phyloP scores from a whole-genome alignment of 108 stramenopile species.

The Asterionellopsis glacialis region DNA sequence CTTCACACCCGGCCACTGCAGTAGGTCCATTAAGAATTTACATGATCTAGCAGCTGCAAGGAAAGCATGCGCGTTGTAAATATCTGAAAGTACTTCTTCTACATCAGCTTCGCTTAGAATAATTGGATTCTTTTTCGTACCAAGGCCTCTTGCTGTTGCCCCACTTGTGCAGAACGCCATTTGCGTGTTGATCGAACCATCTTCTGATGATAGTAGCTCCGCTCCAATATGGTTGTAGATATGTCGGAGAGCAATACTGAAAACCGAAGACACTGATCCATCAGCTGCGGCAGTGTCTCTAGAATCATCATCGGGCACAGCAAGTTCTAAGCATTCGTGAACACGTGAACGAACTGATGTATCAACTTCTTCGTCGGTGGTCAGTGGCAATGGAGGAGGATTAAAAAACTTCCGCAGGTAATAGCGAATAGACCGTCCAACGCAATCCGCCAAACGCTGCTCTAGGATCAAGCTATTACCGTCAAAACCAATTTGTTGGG shows the following conservation, averaged over 20 bases:
- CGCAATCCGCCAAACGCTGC: conserved; percentile 25
- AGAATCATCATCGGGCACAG: conserved; percentile 22
- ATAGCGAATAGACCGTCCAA: conserved; percentile 46
- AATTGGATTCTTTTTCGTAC: conserved; percentile 6
- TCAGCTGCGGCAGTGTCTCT: conserved; percentile 35
- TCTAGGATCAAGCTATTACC: neutral
- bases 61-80: conserved; percentile 30
- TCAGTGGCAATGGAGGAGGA: conserved; percentile 19
- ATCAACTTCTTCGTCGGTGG: conserved; percentile 2
- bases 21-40: conserved; percentile 34
- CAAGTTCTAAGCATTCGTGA: conserved; percentile 11
- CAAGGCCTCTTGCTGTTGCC: conserved; percentile 20
- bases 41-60: conserved; percentile 35
- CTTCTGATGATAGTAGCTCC: neutral
- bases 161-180: conserved; percentile 21
- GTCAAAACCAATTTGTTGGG: neutral
- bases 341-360: conserved; percentile 3
- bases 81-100: conserved; percentile 29
- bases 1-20: conserved; percentile 37
- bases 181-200: neutral
- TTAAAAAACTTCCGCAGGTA: conserved; percentile 40
- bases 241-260: conserved; percentile 33
- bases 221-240: conserved; percentile 10
- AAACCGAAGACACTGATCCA: conserved; percentile 45
- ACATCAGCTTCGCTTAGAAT: conserved; percentile 16